These are phyloP conservation scores for Stygiomarasmius scandens DNA, from an alignment of 1,284 basidiomycete genomes.

Conservation along the genomic window DNA sequence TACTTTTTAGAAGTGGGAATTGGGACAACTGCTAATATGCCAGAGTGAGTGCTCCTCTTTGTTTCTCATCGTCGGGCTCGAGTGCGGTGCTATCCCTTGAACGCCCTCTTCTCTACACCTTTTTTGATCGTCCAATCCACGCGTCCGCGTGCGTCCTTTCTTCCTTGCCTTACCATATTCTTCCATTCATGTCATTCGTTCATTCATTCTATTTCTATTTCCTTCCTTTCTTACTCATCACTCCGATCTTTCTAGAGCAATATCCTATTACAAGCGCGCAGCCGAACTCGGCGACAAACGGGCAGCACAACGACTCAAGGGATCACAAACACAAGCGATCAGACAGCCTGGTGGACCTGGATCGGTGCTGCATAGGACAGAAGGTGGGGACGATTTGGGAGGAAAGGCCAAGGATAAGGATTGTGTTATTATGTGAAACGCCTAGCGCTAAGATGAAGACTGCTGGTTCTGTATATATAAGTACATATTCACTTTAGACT, in stretches of 20 bases:
- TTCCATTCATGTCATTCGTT: not conserved
- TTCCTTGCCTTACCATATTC: not conserved
- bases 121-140: not conserved
- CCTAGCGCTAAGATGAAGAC: no score
- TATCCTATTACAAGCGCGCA: conserved; percentile 86
- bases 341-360: conserved; percentile 61
- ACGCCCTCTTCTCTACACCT: no score
- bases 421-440: conserved; percentile 86
- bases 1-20: conserved; percentile 97
- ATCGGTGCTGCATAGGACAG: conserved; percentile 57
- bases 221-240: conserved; percentile 2
- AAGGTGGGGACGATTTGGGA: conserved; percentile 39
- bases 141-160: not conserved
- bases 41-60: conserved; percentile 55
- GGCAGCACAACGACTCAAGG: conserved; percentile 84
- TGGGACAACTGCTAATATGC: conserved; percentile 69
- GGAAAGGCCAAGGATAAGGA: conserved; percentile 66
- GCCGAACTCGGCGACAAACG: conserved; percentile 96
- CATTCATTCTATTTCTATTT: not conserved
- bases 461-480: no score
- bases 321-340: conserved; percentile 55
- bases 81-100: no score
- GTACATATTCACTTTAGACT: no score
- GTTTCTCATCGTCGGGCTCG: not conserved
- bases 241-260: conserved; percentile 51